Evolutionary conservation across 192 early-diverging fungal species (phyloP), one percentile per base, ranked within the genome.

Genomic region (Rhizophagus clarus): DNA sequence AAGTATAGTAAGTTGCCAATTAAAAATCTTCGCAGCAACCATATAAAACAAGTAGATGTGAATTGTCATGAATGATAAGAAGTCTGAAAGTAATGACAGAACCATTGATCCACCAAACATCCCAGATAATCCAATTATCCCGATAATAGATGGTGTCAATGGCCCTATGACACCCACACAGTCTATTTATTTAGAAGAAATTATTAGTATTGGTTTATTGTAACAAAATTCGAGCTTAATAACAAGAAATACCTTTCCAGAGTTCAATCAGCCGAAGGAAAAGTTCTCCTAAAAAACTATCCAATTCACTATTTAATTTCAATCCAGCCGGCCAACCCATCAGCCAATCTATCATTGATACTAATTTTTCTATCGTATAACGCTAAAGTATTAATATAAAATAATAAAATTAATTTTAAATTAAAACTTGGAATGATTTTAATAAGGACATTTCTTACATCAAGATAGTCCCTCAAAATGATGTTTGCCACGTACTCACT

Each of bases 41-140:
- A 94, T 92, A 76, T 99, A 99, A 85, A 99, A 99, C 84, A 96
- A 90, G 80, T 98, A 96, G 37, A 98, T 90, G 81, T 99, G 97
- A 20, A 98, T 68, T 0, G 98, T 98, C 56, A 92, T 85, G 42
- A 98, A 88, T 0, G 95, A 87, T 31, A 98, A 77, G 17, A 97
- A 85, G 77, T 99, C 98, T 0, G 93, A 94, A 17, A 94, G 82
- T 1, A 99, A 83, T 9, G 95, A 91, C 26, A 99, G 82, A 56
- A 92, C 84, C 91, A 98, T 94, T 12, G 96, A 92, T 26, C 90
- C 92, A 3, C 98, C 98, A 80, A 95, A 90, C 17, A 90, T 77
- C 8, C 97, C 96, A 2, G 89, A 90, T 29, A 92, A 80, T 0
- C 94, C 97, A 47, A 96, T 94, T 4, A 88, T 42, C 9, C 84